Evolutionary conservation across 768 basidiomycete genomes (phyloP).

Genomic region (Tricholoma sp.): DNA sequence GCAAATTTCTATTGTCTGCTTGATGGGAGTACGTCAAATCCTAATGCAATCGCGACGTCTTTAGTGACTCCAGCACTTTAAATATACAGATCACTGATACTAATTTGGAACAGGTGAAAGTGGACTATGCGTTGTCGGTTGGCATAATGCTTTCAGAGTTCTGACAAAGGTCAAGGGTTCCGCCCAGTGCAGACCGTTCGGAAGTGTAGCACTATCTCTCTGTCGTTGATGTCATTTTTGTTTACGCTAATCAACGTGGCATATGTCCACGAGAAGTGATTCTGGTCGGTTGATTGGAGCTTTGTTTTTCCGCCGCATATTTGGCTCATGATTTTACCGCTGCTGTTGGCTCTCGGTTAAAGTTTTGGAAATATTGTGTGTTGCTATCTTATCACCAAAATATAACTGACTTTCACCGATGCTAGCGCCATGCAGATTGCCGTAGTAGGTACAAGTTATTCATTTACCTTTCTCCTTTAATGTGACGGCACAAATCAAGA

Average conservation of each 20-base stretch:
- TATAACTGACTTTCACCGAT: neutral
- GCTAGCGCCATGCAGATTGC: constrained; percentile 19
- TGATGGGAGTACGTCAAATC: constrained; percentile 39
- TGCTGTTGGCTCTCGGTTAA: constrained; percentile 28
- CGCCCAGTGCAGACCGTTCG: constrained; percentile 40
- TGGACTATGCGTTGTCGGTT: constrained; percentile 29
- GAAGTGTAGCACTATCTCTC: constrained; percentile 36
- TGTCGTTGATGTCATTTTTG: constrained; percentile 35
- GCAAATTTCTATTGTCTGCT: constrained; percentile 54
- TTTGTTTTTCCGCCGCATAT: constrained; percentile 28
- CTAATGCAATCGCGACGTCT: constrained; percentile 37
- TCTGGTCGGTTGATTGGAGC: constrained; percentile 32
- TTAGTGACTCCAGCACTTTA: constrained; percentile 18
- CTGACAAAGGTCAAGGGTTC: constrained; percentile 35
- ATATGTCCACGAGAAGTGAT: constrained; percentile 29
- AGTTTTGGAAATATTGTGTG: constrained; percentile 34
- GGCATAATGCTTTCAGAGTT: constrained; percentile 39
- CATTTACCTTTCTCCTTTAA: neutral
- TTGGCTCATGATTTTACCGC: constrained; percentile 25
- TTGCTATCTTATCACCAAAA: neutral
- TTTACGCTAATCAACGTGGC: constrained; percentile 43
- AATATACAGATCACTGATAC: neutral
- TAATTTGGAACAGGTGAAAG: constrained; percentile 24
- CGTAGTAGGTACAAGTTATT: constrained; percentile 16
- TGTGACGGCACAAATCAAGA: constrained; percentile 13